These are phyloP conservation scores for Leishmania tarentolae DNA, from an alignment of 208 protist genomes.

Conservation along the genomic window DNA sequence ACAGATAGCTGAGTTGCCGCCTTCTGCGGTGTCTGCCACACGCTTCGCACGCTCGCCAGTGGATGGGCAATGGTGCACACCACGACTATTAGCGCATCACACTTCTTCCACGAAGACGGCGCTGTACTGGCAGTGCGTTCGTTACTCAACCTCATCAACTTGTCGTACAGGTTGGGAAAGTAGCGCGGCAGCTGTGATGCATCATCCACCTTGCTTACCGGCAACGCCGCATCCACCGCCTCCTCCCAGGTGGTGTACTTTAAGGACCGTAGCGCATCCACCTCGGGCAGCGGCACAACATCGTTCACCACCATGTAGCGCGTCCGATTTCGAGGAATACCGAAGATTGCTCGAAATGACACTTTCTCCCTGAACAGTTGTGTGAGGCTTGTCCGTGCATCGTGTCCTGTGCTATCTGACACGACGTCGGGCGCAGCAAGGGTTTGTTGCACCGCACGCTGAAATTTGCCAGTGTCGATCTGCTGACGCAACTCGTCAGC, in stretches of 20 bases:
- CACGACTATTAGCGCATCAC: constrained; percentile 12
- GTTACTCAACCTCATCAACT: not conserved
- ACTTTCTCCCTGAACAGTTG: not conserved
- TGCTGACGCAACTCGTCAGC: constrained; percentile 13
- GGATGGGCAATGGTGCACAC: constrained; percentile 12
- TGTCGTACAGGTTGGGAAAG: constrained; percentile 19
- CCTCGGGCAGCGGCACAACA: not conserved
- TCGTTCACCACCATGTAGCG: constrained; percentile 14
- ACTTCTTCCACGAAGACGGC: not conserved
- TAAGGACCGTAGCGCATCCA: not conserved
- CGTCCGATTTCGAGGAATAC: not conserved
- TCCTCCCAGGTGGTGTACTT: constrained; percentile 1
- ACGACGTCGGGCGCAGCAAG: not conserved
- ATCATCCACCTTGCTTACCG: constrained; percentile 12
- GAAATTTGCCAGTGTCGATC: not conserved
- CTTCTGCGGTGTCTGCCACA: constrained; percentile 2
- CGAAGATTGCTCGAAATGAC: not conserved
- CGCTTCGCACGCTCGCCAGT: constrained; percentile 8
- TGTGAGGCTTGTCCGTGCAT: not conserved
- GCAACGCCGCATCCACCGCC: constrained; percentile 14
- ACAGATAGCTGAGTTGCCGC: not conserved
- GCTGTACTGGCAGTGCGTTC: not conserved
- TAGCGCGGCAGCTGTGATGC: constrained; percentile 17
- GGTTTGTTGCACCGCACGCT: not conserved
- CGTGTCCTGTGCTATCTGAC: not conserved